Percentiles rank a stretch among this genome's conserved stretches.
Conservation (phyloP, 129 eudicot species). For the sunflower (Helianthus annuus) region DNA sequence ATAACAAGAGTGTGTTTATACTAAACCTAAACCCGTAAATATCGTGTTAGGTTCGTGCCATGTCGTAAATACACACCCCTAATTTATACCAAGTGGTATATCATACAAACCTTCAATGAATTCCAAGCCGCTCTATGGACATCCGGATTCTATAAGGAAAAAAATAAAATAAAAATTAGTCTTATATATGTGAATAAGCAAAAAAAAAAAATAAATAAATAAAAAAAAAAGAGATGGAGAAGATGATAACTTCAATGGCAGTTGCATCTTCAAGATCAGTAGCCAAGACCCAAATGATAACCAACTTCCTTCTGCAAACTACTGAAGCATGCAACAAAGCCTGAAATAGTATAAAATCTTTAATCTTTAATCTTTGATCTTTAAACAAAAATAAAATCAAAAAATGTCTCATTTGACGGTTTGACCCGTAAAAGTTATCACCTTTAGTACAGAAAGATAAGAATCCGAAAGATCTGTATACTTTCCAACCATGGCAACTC, state of each 20-base stretch:
- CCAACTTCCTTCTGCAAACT: slow-evolving; percentile 67
- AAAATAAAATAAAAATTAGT: slow-evolving; percentile 12
- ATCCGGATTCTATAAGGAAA: slow-evolving; percentile 62
- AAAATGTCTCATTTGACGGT: not conserved
- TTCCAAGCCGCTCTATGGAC: slow-evolving; percentile 77
- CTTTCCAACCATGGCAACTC: slow-evolving; percentile 97
- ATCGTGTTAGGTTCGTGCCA: too few species aligned
- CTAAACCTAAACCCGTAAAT: too few species aligned
- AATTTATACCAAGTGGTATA: slow-evolving; percentile 1
- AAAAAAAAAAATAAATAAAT: not conserved
- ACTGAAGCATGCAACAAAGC: slow-evolving; percentile 97
- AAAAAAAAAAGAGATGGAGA: slow-evolving; percentile 17
- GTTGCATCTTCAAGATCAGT: slow-evolving; percentile 89
- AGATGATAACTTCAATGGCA: slow-evolving; percentile 58
- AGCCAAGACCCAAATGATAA: slow-evolving; percentile 84
- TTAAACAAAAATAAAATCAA: not conserved
- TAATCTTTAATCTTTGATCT: not conserved
- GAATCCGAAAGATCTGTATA: slow-evolving; percentile 92
- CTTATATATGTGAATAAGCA: not conserved
- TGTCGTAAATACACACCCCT: too few species aligned
- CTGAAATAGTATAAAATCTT: slow-evolving; percentile 37
- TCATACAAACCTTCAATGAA: slow-evolving; percentile 63
- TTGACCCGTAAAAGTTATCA: slow-evolving; percentile 24
- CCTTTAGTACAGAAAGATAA: slow-evolving; percentile 92
- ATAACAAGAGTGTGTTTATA: too few species aligned